These are phyloP conservation scores for Tulasnella sp. DNA, from an alignment of 768 basidiomycete species.

Conservation along the genomic window DNA sequence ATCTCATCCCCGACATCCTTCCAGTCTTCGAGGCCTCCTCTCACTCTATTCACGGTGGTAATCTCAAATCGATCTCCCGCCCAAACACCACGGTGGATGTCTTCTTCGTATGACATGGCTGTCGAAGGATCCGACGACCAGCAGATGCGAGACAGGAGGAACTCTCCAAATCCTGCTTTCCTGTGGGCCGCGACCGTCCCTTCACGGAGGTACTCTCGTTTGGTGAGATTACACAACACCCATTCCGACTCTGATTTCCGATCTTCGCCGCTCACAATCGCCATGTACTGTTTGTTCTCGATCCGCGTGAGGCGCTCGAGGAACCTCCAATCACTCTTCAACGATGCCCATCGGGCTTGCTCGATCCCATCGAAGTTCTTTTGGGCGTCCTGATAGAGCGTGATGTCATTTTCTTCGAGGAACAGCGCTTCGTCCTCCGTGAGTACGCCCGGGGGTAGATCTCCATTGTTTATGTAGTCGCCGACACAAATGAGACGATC, in stretches of 20 bases:
- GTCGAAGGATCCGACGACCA: not conserved
- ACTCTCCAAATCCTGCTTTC: not conserved
- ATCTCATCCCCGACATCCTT: not conserved
- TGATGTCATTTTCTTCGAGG: too few relatives aligned
- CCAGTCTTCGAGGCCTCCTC: not conserved
- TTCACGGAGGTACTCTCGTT: not conserved
- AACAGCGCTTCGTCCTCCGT: not conserved
- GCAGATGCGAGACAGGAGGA: not conserved
- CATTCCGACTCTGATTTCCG: too few relatives aligned
- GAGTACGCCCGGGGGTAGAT: not conserved
- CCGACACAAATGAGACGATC: not conserved
- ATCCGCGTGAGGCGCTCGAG: too few relatives aligned
- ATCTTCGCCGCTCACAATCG: too few relatives aligned
- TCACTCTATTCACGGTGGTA: not conserved
- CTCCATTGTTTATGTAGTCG: not conserved
- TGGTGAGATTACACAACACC: not conserved
- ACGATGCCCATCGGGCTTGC: too few relatives aligned
- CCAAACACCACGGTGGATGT: constrained; percentile 21
- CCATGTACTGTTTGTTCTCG: too few relatives aligned
- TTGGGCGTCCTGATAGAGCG: too few relatives aligned
- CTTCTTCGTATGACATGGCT: constrained; percentile 16
- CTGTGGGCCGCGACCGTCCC: not conserved
- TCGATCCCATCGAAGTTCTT: too few relatives aligned
- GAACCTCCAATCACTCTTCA: too few relatives aligned
- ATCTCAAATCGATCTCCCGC: constrained; percentile 22